Base-by-base conservation (phyloP, 306 rosid genomes). In the Pyrus pyrifolia region DNA sequence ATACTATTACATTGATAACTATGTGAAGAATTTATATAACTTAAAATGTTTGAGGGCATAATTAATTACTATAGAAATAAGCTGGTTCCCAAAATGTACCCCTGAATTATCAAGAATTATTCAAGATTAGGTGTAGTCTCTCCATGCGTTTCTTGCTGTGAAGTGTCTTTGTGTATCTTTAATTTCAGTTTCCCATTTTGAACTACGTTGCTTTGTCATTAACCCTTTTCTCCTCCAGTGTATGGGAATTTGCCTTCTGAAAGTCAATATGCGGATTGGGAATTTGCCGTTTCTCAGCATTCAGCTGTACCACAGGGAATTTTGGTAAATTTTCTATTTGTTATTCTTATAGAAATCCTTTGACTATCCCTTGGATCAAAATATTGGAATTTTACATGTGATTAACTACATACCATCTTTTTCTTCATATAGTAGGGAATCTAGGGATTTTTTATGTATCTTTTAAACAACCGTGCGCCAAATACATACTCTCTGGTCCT, bases 241-340 rank as follows among this genome's bases (percentile, higher is more conserved):
- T 93, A 91, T 80, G 98, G 98, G 77, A 93, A 88, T 85, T 85
- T 93, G 89, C 97, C 96, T 75, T 86, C 97, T 75, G 79, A 85
- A 68, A 82, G 78, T 81, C 96, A 93, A 72, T 82, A 87, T 73
- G 87, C 77, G 4, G 92, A 90, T 21, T 93, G 97, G 97, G 97
- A 93, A 67, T 93, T 93, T 12, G 85, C 96, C 40, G 53, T 93
- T 78, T 80, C 97, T 79, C 97, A 90, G 83, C 97, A 93, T 89
- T 93, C 97, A 55, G 93, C 96, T 27, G 88, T 90, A 60, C 97
- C 97, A 0, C 97, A 92, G 81, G 97, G 97, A 80, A 85, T 90
- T 79, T 78, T 93, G 93, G 96, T 93, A 81, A 49, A 88, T 71
- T 76, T 79, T 78, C 52, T 74, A 23, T 35, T 4, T 30, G 22